Percentiles rank a stretch among this genome's conserved stretches.
Conservation (phyloP, 2,329 filamentous ascomycete genomes). For the Cordyceps fumosorosea region DNA sequence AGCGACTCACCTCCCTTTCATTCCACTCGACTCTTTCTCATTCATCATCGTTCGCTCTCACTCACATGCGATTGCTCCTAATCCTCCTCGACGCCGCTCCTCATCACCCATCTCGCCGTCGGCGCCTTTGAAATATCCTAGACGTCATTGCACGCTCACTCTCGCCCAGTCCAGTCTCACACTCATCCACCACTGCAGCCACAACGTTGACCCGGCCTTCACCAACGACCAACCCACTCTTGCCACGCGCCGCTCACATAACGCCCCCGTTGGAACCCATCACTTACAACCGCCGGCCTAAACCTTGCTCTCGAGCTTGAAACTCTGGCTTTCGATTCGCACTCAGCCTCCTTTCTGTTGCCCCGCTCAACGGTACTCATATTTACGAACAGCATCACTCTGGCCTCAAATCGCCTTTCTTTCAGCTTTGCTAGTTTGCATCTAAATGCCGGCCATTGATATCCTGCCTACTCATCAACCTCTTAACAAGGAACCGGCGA, state of each 20-base stretch:
- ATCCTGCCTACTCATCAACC: neutral
- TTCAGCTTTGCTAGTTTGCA: neutral
- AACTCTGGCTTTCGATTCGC: no score
- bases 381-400: no score
- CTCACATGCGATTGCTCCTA: neutral
- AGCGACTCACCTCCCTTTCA: slow-evolving; percentile 1
- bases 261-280: neutral
- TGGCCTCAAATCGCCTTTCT: neutral
- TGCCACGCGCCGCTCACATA: neutral
- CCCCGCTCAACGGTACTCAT: neutral
- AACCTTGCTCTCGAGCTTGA: no score
- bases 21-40: neutral
- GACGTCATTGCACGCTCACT: slow-evolving; percentile 4
- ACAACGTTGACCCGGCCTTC: neutral
- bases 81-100: neutral
- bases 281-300: neutral
- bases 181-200: neutral
- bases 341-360: no score
- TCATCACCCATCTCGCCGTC: neutral
- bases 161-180: neutral
- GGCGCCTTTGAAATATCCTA: neutral
- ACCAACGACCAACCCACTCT: neutral
- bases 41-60: neutral
- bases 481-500: neutral
- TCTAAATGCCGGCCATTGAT: slow-evolving; percentile 8